These are phyloP conservation scores for Rhodotorula sp. DNA, from an alignment of 1,284 basidiomycete species.

Conservation along the genomic window DNA sequence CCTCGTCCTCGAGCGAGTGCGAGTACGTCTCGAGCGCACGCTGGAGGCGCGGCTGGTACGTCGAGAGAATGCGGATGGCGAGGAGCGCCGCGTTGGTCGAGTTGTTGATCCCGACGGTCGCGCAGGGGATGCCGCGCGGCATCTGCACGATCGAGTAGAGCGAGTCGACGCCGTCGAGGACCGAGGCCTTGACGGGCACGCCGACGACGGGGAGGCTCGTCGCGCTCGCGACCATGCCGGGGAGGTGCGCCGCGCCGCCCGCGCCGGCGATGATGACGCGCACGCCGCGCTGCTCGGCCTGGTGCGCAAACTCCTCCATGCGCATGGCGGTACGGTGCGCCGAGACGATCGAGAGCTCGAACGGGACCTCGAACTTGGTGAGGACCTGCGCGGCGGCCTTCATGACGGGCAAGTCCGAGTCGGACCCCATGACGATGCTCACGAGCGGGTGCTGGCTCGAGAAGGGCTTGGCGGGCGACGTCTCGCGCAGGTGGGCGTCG, in stretches of 20 bases:
- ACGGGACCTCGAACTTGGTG: slow-evolving; percentile 76
- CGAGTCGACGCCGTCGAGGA: slow-evolving; percentile 92
- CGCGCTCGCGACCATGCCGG: slow-evolving; percentile 97
- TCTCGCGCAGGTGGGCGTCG: neutral
- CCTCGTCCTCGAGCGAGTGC: slow-evolving; percentile 73
- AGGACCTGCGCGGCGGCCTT: slow-evolving; percentile 83
- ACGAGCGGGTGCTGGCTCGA: slow-evolving; percentile 75
- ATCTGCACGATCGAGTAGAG: slow-evolving; percentile 98
- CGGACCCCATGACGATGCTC: slow-evolving; percentile 97
- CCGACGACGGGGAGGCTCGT: slow-evolving; percentile 91
- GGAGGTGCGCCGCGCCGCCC: slow-evolving; percentile 94
- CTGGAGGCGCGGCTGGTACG: slow-evolving; percentile 68
- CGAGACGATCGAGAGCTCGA: slow-evolving; percentile 93
- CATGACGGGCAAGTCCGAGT: slow-evolving; percentile 95
- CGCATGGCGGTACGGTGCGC: slow-evolving; percentile 93
- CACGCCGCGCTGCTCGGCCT: slow-evolving; percentile 72
- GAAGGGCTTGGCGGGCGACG: slow-evolving; percentile 56
- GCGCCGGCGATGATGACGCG: slow-evolving; percentile 89
- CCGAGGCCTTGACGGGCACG: slow-evolving; percentile 93
- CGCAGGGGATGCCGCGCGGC: slow-evolving; percentile 97
- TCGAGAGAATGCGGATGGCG: slow-evolving; percentile 82
- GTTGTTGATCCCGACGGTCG: slow-evolving; percentile 97
- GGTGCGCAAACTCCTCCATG: slow-evolving; percentile 77
- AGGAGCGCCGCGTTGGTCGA: slow-evolving; percentile 90
- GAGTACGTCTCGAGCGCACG: slow-evolving; percentile 75